A percentile compares a stretch with the other conserved stretches of the same genome.
These are phyloP conservation scores for Saccharomycopsis sp. DNA, from an alignment of 805 yeast genomes.

Conservation along the genomic window DNA sequence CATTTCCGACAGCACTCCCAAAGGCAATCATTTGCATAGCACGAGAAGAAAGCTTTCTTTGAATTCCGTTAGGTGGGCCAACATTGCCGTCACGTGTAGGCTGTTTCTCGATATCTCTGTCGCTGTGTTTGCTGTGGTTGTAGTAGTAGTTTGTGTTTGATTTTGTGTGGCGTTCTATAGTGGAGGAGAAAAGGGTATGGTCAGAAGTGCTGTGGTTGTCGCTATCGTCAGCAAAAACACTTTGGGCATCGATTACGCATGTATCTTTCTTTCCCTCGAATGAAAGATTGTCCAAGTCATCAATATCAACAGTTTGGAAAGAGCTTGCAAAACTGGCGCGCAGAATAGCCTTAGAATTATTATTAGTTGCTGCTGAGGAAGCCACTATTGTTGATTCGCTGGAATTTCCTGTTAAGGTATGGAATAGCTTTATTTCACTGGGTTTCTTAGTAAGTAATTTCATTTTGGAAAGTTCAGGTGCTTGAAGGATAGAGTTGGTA, in stretches of 20 bases:
- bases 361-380: neutral
- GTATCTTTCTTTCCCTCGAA: neutral
- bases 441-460: conserved; percentile 6
- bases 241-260: neutral
- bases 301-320: neutral
- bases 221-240: conserved; percentile 5
- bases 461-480: conserved; percentile 18
- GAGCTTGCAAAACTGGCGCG: neutral
- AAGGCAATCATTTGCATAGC: conserved; percentile 73
- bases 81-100: neutral
- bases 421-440: neutral
- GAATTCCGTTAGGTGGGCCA: conserved; percentile 30
- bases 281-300: neutral
- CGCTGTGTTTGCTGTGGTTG: neutral
- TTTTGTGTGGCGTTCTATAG: neutral
- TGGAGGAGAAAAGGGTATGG: neutral
- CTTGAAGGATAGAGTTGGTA: neutral
- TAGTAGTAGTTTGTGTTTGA: neutral
- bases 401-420: neutral
- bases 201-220: neutral
- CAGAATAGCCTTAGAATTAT: neutral
- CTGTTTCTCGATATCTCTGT: neutral
- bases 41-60: conserved; percentile 53
- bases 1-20: conserved; percentile 76
- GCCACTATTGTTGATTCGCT: neutral